These are phyloP conservation scores for Lactifluus piperatus DNA, from an alignment of 768 basidiomycete genomes.

Conservation along the genomic window DNA sequence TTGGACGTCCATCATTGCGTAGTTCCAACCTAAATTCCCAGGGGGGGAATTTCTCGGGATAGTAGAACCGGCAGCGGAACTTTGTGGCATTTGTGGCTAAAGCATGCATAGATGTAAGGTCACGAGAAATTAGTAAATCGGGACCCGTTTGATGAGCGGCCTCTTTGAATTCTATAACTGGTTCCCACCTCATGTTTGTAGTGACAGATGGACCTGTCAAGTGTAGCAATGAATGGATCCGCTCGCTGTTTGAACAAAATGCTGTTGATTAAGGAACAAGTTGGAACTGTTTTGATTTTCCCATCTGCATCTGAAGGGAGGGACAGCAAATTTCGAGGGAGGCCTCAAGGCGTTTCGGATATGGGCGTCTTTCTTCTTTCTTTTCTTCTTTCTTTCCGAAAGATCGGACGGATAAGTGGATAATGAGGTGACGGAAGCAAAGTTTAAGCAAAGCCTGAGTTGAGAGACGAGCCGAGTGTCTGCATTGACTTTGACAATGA, in stretches of 20 bases:
- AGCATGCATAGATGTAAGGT: not conserved
- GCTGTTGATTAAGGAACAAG: constrained; percentile 14
- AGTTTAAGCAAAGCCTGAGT: not conserved
- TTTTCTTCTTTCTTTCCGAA: not conserved
- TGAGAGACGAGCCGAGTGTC: not conserved
- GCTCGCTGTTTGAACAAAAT: not conserved
- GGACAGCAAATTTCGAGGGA: not conserved
- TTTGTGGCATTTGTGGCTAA: constrained; percentile 18
- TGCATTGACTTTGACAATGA: not conserved
- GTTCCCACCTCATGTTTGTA: not conserved
- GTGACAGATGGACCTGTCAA: constrained; percentile 17
- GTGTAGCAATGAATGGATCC: constrained; percentile 2
- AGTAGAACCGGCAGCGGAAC: constrained; percentile 5
- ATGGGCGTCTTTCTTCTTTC: not conserved
- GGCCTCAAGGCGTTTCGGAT: not conserved
- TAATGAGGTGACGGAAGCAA: not conserved
- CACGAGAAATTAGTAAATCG: not conserved
- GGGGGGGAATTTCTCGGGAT: not conserved
- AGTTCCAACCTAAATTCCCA: constrained; percentile 15
- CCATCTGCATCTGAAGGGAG: too few relatives aligned
- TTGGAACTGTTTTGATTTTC: constrained; percentile 1
- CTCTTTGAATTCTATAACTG: not conserved
- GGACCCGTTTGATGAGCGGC: not conserved
- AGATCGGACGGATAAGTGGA: not conserved
- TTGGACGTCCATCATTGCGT: constrained; percentile 7